Conservation (phyloP, 2,329 filamentous ascomycete genomes). For the Rhytidhysteron rufulum region DNA sequence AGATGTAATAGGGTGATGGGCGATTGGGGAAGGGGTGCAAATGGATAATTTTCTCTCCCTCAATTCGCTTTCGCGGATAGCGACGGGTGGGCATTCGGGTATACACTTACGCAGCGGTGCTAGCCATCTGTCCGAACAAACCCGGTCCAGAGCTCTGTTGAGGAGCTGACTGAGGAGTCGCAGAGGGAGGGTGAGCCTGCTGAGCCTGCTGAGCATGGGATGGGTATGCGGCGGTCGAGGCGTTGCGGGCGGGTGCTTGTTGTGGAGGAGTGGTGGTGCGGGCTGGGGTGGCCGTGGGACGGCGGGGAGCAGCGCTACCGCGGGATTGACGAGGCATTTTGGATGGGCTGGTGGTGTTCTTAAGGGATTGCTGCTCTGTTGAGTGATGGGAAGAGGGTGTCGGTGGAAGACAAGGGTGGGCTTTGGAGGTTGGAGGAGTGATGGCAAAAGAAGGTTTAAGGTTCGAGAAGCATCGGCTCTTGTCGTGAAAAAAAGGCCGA, state of each 20-base stretch:
- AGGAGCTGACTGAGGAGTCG: constrained; percentile 39
- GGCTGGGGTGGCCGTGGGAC: constrained; percentile 41
- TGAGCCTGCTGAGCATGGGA: constrained; percentile 43
- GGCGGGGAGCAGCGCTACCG: constrained; percentile 43
- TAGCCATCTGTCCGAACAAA: constrained; percentile 94
- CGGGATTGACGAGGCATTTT: constrained; percentile 49
- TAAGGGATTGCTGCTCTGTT: constrained; percentile 4
- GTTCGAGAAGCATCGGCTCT: constrained; percentile 5
- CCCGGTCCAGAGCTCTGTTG: constrained; percentile 65
- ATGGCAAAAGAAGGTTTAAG: background rate
- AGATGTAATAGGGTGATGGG: too few species aligned
- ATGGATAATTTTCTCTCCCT: too few species aligned
- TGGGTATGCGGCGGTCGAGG: constrained; percentile 60
- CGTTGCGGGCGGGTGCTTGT: constrained; percentile 53
- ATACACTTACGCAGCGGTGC: constrained; percentile 89
- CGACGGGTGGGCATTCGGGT: too few species aligned
- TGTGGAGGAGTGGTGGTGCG: constrained; percentile 51
- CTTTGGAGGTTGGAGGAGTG: background rate
- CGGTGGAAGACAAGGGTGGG: too few species aligned
- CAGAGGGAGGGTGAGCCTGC: constrained; percentile 51
- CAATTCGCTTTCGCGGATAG: too few species aligned
- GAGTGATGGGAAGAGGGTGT: constrained; percentile 3
- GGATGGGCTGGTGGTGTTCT: constrained; percentile 9
- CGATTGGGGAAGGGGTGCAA: too few species aligned
- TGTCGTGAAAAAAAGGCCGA: background rate